Evolutionary conservation across 148 eudicot species (phyloP).

Genomic region (Amaranthus cruentus): DNA sequence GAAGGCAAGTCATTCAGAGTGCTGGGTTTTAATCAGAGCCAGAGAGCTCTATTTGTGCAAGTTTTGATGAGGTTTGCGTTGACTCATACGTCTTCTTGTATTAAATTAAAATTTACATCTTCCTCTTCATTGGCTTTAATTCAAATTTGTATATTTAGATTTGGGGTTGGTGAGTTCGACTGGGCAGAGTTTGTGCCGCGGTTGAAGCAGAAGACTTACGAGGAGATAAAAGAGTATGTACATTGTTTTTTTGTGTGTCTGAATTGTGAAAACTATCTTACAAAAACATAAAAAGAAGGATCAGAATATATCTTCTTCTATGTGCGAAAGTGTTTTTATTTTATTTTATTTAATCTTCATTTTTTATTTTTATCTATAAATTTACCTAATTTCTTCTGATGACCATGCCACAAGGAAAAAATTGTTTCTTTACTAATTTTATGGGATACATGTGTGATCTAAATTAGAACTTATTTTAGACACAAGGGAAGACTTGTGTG

Average conservation of each 20-base stretch:
- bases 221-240: constrained; percentile 78
- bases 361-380: no score
- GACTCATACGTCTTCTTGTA: not conserved
- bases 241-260: not conserved
- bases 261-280: not conserved
- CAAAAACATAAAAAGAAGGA: not conserved
- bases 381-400: no score
- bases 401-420: no score
- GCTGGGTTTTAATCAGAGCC: constrained; percentile 86
- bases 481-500: no score
- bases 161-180: constrained; percentile 79
- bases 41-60: constrained; percentile 86
- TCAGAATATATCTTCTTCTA: no score
- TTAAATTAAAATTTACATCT: not conserved
- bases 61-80: constrained; percentile 75
- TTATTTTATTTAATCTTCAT: no score
- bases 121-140: constrained; percentile 3
- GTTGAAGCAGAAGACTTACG: constrained; percentile 78
- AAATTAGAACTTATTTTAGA: no score
- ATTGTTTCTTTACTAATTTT: no score
- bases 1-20: constrained; percentile 90
- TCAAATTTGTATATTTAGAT: constrained; percentile 39
- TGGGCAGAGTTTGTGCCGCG: constrained; percentile 87
- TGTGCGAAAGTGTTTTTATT: no score
- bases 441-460: no score